Conservation (phyloP, 768 basidiomycete species). For the Tricholoma hemisulphureum region DNA sequence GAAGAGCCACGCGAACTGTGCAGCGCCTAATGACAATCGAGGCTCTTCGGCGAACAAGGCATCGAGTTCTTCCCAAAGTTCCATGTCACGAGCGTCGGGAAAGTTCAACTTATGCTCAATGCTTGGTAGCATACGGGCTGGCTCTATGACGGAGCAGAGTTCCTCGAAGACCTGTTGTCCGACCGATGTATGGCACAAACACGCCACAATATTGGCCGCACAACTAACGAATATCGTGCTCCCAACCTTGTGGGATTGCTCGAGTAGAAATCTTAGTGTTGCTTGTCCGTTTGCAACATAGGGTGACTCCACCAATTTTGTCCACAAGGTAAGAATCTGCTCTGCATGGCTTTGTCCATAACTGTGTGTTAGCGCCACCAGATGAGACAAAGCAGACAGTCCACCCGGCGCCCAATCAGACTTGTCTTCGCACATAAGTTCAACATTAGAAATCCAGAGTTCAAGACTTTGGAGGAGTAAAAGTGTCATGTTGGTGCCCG, state of each 20-base stretch:
- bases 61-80: slow-evolving; percentile 78
- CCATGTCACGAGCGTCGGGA: slow-evolving; percentile 65
- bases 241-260: slow-evolving; percentile 83
- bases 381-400: slow-evolving; percentile 67
- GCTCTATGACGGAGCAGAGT: slow-evolving; percentile 81
- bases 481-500: slow-evolving; percentile 46
- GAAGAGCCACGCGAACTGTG: slow-evolving; percentile 88
- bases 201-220: slow-evolving; percentile 79
- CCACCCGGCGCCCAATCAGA: slow-evolving; percentile 57
- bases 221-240: slow-evolving; percentile 75
- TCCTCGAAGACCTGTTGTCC: slow-evolving; percentile 78
- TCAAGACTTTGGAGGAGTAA: slow-evolving; percentile 77
- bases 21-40: slow-evolving; percentile 68
- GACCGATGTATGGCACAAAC: slow-evolving; percentile 72
- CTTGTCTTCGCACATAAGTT: slow-evolving; percentile 61
- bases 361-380: slow-evolving; percentile 79
- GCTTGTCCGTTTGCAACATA: slow-evolving; percentile 75
- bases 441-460: slow-evolving; percentile 79
- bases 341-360: slow-evolving; percentile 74
- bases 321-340: slow-evolving; percentile 79
- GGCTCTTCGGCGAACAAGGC: slow-evolving; percentile 73
- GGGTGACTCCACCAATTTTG: slow-evolving; percentile 69
- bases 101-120: slow-evolving; percentile 68
- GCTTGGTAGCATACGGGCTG: slow-evolving; percentile 77
- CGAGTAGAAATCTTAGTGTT: slow-evolving; percentile 77